Conservation (phyloP, 139 green algal genomes). For the Penium margaritaceum region DNA sequence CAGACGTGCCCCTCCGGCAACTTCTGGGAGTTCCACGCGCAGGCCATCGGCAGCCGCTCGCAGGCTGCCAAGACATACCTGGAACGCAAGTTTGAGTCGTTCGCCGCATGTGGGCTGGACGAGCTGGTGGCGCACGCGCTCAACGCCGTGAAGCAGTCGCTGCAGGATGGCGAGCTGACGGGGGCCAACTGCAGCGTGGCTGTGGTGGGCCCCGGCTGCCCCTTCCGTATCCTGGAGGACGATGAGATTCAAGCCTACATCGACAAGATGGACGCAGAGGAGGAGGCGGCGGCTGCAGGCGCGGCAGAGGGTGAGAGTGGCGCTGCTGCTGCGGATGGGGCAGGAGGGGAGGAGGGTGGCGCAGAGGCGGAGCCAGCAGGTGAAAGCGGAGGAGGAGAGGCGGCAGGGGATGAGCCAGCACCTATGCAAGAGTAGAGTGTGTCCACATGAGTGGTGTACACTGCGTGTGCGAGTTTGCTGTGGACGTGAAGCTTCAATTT, state of each 20-base stretch:
- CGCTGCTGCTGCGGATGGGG: background rate
- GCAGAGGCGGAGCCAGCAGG: background rate
- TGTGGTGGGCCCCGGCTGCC: constrained; percentile 67
- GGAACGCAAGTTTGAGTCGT: constrained; percentile 83
- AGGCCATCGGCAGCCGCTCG: constrained; percentile 85
- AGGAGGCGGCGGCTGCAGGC: background rate
- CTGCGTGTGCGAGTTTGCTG: too few species aligned
- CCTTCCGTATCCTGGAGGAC: constrained; percentile 79
- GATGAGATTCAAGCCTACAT: constrained; percentile 60
- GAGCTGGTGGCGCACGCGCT: constrained; percentile 72
- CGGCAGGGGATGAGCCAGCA: background rate
- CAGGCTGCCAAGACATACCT: constrained; percentile 95
- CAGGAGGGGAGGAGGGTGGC: background rate
- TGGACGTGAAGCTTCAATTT: too few species aligned
- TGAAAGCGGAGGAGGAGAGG: constrained; percentile 11
- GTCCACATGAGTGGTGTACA: too few species aligned
- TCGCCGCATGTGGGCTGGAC: constrained; percentile 63
- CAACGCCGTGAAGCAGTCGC: constrained; percentile 43
- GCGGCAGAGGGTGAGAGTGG: background rate
- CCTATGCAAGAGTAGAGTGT: too few species aligned
- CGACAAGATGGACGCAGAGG: constrained; percentile 45
- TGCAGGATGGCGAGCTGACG: constrained; percentile 75
- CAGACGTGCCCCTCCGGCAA: constrained; percentile 85
- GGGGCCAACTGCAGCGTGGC: constrained; percentile 69
- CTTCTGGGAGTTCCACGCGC: constrained; percentile 94